Conservation (phyloP, 306 rosid species). For the Prunus campanulata region DNA sequence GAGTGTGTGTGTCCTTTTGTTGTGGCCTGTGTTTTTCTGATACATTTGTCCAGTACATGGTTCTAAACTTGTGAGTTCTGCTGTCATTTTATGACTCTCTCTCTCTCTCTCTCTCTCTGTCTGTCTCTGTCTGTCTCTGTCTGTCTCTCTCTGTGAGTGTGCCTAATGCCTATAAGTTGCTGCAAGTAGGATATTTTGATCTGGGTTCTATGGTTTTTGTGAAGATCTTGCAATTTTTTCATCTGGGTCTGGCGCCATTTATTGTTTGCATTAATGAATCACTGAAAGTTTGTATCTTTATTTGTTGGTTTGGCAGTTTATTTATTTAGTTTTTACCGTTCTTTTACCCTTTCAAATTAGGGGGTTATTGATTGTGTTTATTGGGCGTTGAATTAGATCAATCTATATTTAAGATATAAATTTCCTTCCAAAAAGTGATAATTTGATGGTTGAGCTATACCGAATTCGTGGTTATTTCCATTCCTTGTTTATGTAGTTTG, state of each 20-base stretch:
- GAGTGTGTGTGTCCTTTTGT: not conserved
- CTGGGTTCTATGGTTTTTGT: not conserved
- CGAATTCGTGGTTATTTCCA: not conserved
- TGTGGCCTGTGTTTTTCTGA: not conserved
- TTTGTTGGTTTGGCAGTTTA: constrained; percentile 20
- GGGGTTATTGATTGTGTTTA: constrained; percentile 14
- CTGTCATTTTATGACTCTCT: not conserved
- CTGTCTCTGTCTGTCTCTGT: not conserved
- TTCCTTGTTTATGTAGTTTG: constrained; percentile 6
- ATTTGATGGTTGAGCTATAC: not conserved
- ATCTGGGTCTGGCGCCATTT: constrained; percentile 21
- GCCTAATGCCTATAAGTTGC: not conserved
- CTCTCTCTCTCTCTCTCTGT: not conserved
- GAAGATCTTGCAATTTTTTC: not conserved
- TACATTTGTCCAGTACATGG: not conserved
- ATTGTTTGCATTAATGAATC: constrained; percentile 19
- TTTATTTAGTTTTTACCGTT: not conserved
- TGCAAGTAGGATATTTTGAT: not conserved
- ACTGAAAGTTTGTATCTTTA: constrained; percentile 6
- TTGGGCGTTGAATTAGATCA: constrained; percentile 21
- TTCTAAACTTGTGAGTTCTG: not conserved
- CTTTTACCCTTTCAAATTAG: constrained; percentile 4
- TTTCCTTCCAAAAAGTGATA: not conserved
- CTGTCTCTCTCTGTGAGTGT: not conserved
- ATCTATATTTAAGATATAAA: not conserved